Evolutionary conservation across 495 filamentous ascomycete genomes (phyloP).

Genomic region (Trichoderma orchidacearum): DNA sequence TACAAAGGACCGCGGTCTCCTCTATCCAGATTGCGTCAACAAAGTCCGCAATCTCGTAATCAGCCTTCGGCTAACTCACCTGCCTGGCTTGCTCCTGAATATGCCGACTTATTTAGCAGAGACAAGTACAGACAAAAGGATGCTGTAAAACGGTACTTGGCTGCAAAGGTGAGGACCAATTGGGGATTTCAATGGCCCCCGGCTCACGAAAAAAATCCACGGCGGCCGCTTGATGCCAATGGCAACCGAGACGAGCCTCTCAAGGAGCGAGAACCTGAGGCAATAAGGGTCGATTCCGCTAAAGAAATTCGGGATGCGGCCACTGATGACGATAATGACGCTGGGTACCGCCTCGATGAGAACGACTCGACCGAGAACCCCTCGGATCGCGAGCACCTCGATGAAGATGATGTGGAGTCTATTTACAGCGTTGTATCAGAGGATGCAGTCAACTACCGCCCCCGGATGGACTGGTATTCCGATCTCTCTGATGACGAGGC

Average conservation of each 20-base stretch:
- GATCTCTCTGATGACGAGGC: conserved; percentile 29
- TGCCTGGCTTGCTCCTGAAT: conserved; percentile 11
- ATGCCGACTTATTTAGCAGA: conserved; percentile 37
- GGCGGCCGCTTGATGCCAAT: background rate
- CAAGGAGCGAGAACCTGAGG: background rate
- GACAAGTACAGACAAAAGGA: conserved; percentile 42
- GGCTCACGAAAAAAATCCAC: background rate
- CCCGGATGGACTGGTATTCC: conserved; percentile 32
- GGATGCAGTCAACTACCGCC: conserved; percentile 23
- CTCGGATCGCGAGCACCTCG: conserved; percentile 17
- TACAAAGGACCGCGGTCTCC: conserved; percentile 19
- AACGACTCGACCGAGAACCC: conserved; percentile 11
- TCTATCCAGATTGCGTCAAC: background rate
- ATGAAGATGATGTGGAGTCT: conserved; percentile 17
- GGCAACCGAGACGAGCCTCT: background rate
- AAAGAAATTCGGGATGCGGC: background rate
- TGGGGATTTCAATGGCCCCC: conserved; percentile 40
- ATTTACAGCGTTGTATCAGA: conserved; percentile 33
- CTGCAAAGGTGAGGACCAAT: conserved; percentile 41
- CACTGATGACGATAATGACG: conserved; percentile 5
- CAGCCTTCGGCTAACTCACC: background rate
- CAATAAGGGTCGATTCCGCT: background rate
- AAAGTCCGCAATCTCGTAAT: background rate
- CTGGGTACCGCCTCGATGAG: conserved; percentile 12
- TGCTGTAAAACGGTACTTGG: conserved; percentile 35